Base-by-base conservation (phyloP, 495 filamentous ascomycete genomes). In the Polyplosphaeria fusca region DNA sequence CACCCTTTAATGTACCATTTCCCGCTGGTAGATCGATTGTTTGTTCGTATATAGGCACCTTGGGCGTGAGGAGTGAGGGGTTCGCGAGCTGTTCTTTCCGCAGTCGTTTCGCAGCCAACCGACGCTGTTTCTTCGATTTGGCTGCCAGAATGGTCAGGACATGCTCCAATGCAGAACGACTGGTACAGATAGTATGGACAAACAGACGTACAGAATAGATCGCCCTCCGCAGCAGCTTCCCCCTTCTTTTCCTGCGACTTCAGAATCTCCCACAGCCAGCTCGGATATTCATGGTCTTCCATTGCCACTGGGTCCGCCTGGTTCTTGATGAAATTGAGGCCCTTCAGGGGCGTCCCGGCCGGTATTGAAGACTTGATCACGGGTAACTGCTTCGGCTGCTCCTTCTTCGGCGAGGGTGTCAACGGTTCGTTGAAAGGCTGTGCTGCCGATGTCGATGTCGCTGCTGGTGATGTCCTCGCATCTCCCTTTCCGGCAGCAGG, bases 241-340 rank as follows among this genome's bases (percentile, higher is more conserved):
- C 28, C 52, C 22, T 71, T 74, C 64, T 67, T 70, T 40, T 62
- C 70, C 32, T 64, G 58, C 57, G 72, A 71, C 67, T 68, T 80
- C 22, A 96, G 73, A 60, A 91, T 80, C 0, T 67, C 72, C 93
- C 93, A 98, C 48, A 98, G 73, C 93, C 93, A 98, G 12, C 76
- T 79, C 14, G 93, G 93, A 74, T 98, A 98, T 50, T 89, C 91
- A 27, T 79, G 73, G 68, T 98, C 93, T 48, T 86, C 79, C 64
- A 83, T 74, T 25, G 93, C 93, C 11, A 95, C 61, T 3, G 83
- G 70, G 52, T 83, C 80, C 0, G 83, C 83, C 67, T 89, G 84
- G 35, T 78, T 78, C 76, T 96, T 96, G 66, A 94, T 75, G 74
- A 93, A 96, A 70, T 90, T 94, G 57, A 98, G 77, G 5, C 91